Evolutionary conservation across 148 eudicot species (phyloP).

Genomic region (Chenopodium formosanum): DNA sequence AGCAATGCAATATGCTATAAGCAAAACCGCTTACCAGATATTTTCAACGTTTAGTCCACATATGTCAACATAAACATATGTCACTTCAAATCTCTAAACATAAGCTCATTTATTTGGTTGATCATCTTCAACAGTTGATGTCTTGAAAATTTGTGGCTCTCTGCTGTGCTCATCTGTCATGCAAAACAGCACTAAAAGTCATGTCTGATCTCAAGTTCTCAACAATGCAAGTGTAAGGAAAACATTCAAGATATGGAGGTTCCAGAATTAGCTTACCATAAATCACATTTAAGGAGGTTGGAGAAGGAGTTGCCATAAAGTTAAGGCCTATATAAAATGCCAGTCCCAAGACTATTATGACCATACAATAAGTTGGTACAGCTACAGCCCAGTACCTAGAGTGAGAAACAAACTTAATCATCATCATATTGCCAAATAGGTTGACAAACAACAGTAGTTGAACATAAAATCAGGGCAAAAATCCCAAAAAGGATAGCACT

Average conservation of each 20-base stretch:
- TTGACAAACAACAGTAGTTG: neutral
- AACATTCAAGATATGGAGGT: neutral
- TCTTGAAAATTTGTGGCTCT: constrained; percentile 44
- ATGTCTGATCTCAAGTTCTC: neutral
- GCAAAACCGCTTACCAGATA: neutral
- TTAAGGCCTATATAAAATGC: constrained; percentile 81
- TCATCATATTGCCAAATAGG: neutral
- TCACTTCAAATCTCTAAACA: constrained; percentile 50
- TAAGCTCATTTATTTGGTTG: constrained; percentile 56
- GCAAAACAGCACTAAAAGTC: constrained; percentile 5
- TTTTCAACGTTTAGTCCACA: neutral
- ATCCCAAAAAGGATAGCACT: neutral
- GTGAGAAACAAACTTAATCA: neutral
- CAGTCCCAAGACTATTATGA: constrained; percentile 51
- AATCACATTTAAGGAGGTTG: constrained; percentile 69
- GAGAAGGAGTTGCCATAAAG: constrained; percentile 80
- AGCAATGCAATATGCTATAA: neutral
- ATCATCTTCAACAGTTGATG: constrained; percentile 41
- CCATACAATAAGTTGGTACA: constrained; percentile 67
- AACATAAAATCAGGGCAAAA: too few species aligned
- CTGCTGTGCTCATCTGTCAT: constrained; percentile 71
- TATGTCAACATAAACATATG: neutral
- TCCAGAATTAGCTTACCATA: constrained; percentile 46
- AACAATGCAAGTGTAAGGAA: neutral
- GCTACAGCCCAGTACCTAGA: constrained; percentile 94